Evolutionary conservation across 106 monocot genomes (phyloP).

Genomic region (Narthecium ossifragum): DNA sequence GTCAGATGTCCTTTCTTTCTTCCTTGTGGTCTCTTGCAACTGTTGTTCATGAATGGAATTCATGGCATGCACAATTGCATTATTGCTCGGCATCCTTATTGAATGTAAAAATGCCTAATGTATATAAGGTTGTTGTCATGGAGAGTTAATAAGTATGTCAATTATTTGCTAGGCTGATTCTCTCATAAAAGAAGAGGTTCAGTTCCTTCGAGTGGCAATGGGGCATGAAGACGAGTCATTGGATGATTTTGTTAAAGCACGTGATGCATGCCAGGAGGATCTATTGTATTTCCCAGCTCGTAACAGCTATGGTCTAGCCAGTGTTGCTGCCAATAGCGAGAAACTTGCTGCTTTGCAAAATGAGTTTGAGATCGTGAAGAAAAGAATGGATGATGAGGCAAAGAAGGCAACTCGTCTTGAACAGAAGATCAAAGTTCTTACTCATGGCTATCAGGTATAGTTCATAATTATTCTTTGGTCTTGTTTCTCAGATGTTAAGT

Average conservation of each 20-base stretch:
- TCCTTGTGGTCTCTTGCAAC: too few species aligned
- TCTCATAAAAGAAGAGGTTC: constrained; percentile 63
- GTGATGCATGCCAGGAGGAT: constrained; percentile 91
- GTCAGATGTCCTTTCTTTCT: too few species aligned
- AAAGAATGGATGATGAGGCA: constrained; percentile 84
- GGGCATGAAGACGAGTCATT: constrained; percentile 87
- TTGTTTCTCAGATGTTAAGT: background rate
- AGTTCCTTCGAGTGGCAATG: constrained; percentile 74
- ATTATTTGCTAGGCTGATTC: constrained; percentile 54
- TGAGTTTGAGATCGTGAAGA: constrained; percentile 85
- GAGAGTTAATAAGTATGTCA: background rate
- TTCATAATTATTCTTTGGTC: background rate
- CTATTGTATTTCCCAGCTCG: constrained; percentile 85
- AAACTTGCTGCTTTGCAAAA: constrained; percentile 74
- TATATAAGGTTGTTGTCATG: too few species aligned
- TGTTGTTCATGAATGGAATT: too few species aligned
- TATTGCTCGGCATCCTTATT: too few species aligned
- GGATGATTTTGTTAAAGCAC: constrained; percentile 91
- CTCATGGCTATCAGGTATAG: constrained; percentile 84
- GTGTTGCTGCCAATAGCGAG: constrained; percentile 70
- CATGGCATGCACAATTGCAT: too few species aligned
- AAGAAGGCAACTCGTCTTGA: constrained; percentile 79
- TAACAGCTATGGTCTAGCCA: constrained; percentile 67
- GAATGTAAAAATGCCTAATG: too few species aligned
- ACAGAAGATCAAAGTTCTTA: constrained; percentile 87